Evolutionary conservation across 805 yeast genomes (phyloP).

Genomic region (Torulaspora delbrueckii): DNA sequence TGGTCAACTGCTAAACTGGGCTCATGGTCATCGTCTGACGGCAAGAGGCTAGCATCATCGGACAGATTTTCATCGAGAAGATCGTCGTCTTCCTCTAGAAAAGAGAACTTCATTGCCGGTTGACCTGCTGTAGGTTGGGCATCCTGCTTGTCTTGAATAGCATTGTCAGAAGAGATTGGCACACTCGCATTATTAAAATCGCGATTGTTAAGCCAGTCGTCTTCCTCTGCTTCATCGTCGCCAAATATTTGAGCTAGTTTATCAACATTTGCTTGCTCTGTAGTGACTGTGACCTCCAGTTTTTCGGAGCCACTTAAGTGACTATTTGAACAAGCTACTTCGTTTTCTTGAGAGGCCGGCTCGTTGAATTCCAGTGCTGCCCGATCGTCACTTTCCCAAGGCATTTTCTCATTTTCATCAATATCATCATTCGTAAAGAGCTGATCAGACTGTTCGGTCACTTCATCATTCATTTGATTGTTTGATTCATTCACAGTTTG

Average conservation of each 20-base stretch:
- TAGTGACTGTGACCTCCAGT: background rate
- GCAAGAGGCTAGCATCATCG: slow-evolving; percentile 27
- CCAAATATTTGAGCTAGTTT: slow-evolving; percentile 1
- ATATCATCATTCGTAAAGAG: background rate
- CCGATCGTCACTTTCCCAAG: slow-evolving; percentile 16
- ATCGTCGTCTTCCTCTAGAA: slow-evolving; percentile 44
- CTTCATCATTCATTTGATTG: background rate
- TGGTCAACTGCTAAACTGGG: background rate
- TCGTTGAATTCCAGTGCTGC: background rate
- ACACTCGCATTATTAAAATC: background rate
- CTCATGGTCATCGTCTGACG: slow-evolving; percentile 28
- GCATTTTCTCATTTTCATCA: slow-evolving; percentile 13
- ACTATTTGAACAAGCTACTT: background rate
- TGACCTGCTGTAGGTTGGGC: background rate
- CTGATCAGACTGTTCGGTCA: background rate
- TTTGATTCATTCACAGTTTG: background rate
- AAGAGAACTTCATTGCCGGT: slow-evolving; percentile 37
- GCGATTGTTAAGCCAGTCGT: slow-evolving; percentile 7
- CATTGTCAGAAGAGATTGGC: background rate
- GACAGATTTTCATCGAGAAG: slow-evolving; percentile 38
- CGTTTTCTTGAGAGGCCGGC: background rate
- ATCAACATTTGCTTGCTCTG: background rate
- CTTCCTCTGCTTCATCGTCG: slow-evolving; percentile 15
- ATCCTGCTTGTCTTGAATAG: background rate
- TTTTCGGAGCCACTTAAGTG: background rate